Evolutionary conservation across 805 yeast species (phyloP).

Genomic region (Diddensiella caesifluorescens): DNA sequence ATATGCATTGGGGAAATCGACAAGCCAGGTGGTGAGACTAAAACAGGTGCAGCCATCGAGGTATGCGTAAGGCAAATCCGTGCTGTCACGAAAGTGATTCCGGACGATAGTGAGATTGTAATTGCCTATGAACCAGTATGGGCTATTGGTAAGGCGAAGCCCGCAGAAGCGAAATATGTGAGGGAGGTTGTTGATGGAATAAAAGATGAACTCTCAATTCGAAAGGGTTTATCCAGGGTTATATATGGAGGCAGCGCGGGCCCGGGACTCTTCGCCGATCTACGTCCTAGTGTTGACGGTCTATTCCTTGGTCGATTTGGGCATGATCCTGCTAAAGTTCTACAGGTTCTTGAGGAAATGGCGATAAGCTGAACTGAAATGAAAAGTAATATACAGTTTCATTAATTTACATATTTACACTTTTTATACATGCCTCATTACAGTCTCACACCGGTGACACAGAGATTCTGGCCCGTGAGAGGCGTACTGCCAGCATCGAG

Average conservation of each 20-base stretch:
- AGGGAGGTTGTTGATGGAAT: constrained; percentile 23
- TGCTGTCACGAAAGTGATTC: constrained; percentile 13
- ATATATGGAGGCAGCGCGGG: constrained; percentile 30
- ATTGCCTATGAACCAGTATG: constrained; percentile 32
- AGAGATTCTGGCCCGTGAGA: constrained; percentile 47
- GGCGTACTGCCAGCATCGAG: constrained; percentile 88
- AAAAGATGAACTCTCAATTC: constrained; percentile 12
- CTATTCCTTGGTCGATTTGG: constrained; percentile 29
- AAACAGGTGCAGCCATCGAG: constrained; percentile 18
- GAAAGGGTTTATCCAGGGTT: constrained; percentile 18
- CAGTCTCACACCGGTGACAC: constrained; percentile 62
- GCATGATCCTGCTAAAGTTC: constrained; percentile 24
- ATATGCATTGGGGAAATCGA: constrained; percentile 26
- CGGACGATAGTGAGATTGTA: constrained; percentile 14
- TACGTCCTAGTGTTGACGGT: constrained; percentile 25
- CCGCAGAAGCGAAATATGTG: constrained; percentile 26
- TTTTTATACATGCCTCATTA: constrained; percentile 6
- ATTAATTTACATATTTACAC: constrained; percentile 6
- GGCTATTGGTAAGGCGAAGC: constrained; percentile 30
- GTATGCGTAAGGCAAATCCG: constrained; percentile 19
- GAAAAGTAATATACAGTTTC: constrained; percentile 1
- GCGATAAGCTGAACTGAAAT: neutral
- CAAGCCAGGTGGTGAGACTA: constrained; percentile 9
- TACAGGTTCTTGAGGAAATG: constrained; percentile 22
- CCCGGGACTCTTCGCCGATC: constrained; percentile 23